phyloP scores from a whole-genome alignment of 768 basidiomycete species.

The Harrya chromipes region DNA sequence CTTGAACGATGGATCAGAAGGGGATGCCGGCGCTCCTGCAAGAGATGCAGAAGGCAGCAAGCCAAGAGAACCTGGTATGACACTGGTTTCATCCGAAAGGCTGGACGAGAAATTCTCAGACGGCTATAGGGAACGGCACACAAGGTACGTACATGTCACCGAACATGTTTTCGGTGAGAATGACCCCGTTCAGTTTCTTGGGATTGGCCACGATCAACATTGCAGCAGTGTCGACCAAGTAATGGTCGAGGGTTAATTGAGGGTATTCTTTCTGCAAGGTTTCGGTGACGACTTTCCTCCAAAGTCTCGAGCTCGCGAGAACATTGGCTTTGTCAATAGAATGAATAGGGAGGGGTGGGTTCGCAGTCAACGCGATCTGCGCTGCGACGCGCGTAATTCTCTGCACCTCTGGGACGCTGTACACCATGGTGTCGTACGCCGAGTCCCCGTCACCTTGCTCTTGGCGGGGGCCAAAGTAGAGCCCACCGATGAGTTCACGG shows the following conservation, averaged over 20 bases:
- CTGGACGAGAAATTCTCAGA: constrained; percentile 37
- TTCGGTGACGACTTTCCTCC: constrained; percentile 91
- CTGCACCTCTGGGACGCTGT: constrained; percentile 88
- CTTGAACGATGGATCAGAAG: constrained; percentile 56
- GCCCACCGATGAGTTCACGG: constrained; percentile 93
- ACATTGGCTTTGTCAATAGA: constrained; percentile 99
- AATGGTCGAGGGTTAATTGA: constrained; percentile 82
- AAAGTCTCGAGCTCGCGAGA: constrained; percentile 88
- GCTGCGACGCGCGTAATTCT: constrained; percentile 96
- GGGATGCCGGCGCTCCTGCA: constrained; percentile 75
- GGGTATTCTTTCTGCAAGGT: constrained; percentile 84
- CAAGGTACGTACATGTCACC: constrained; percentile 82
- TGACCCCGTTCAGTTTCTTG: constrained; percentile 89
- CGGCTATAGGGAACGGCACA: not conserved
- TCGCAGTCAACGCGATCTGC: constrained; percentile 76
- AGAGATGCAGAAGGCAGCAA: constrained; percentile 95
- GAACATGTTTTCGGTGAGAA: constrained; percentile 94
- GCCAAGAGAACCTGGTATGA: constrained; percentile 97
- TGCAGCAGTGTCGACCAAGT: constrained; percentile 92
- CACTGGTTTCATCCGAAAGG: constrained; percentile 93
- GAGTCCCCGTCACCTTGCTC: constrained; percentile 72
- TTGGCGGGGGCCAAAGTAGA: constrained; percentile 92
- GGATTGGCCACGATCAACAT: constrained; percentile 94
- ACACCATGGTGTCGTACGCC: constrained; percentile 93
- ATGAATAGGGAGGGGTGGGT: constrained; percentile 86